Evolutionary conservation across 1,284 basidiomycete species (phyloP), one percentile per base, ranked within the genome.

Genomic region (Pascua sp.): DNA sequence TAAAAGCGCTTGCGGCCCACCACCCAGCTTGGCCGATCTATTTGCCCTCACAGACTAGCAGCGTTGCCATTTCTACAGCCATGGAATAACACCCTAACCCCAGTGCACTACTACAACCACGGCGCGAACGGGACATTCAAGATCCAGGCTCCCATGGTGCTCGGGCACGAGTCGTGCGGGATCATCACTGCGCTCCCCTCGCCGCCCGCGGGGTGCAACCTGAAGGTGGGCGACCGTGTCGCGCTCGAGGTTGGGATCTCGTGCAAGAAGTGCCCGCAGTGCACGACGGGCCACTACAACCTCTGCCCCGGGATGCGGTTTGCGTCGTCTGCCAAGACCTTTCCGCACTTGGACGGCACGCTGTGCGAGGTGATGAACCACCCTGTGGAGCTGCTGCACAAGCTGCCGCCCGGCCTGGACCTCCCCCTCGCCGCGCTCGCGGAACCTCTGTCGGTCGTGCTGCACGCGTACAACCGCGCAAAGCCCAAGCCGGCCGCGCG

Each of bases 211-310:
- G 57, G 61, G n/a, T 64, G 62, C 32, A 61, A 62, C 11, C 79
- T 96, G 61, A 79, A 82, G 24, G 83, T 88, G 24, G 93, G 94
- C 48, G 89, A 93, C 77, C 85, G 90, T 49, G 92, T 98, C 51
- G 94, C 93, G 15, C 89, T 97, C 71, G 94, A 98, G 76, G 89
- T 91, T 11, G 94, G 94, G 43, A 84, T 93, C 69, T 86, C 86
- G 81, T 97, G 93, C 80, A 84, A 84, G 58, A 81, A 81, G 47
- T 82, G 81, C 67, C 66, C 71, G 32, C 69, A 63, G 55, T 79
- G 78, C 68, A 76, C 78, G 59, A 81, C 81, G 49, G 90, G 90
- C n/a, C 83, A 90, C 42, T 98, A 97, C 81, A 97, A 98, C 80
- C 85, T 98, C 58, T 98, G 94, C 82, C 86, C 86, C 5, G 64